A percentile compares a stretch with the other conserved stretches of the same genome.
Evolutionary conservation across 169 alveolate genomes (phyloP).

Genomic region (Sarcocystis neurona): DNA sequence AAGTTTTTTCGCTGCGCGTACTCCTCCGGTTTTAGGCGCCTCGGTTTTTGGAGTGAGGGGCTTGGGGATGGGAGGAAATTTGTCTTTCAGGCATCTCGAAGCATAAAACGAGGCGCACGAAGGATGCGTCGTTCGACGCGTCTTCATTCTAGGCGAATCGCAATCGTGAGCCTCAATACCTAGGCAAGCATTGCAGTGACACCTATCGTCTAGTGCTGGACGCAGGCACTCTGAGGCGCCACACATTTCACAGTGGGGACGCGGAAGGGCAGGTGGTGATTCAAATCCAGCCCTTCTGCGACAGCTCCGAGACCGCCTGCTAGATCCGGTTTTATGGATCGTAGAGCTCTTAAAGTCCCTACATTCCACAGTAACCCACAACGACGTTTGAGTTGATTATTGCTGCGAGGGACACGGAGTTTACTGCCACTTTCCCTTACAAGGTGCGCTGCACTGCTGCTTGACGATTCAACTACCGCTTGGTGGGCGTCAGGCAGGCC

Average conservation of each 20-base stretch:
- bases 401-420: neutral
- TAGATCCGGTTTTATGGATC: no score
- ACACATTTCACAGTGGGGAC: constrained; percentile 37
- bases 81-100: neutral
- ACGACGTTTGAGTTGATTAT: no score
- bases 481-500: neutral
- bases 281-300: neutral
- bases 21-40: neutral
- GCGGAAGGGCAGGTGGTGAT: constrained; percentile 2
- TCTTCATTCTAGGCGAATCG: constrained; percentile 14
- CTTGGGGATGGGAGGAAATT: no score
- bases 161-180: neutral
- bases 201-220: constrained; percentile 17
- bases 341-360: no score
- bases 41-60: neutral
- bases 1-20: no score
- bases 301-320: constrained; percentile 1
- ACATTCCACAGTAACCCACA: no score
- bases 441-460: neutral
- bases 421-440: neutral
- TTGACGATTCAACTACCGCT: neutral
- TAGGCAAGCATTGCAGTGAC: constrained; percentile 32
- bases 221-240: constrained; percentile 40
- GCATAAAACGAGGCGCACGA: constrained; percentile 22
- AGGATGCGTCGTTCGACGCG: neutral